These are phyloP conservation scores for Physcomitrellopsis africana DNA, from an alignment of 225 moss, liverwort and hornwort species.

Conservation along the genomic window DNA sequence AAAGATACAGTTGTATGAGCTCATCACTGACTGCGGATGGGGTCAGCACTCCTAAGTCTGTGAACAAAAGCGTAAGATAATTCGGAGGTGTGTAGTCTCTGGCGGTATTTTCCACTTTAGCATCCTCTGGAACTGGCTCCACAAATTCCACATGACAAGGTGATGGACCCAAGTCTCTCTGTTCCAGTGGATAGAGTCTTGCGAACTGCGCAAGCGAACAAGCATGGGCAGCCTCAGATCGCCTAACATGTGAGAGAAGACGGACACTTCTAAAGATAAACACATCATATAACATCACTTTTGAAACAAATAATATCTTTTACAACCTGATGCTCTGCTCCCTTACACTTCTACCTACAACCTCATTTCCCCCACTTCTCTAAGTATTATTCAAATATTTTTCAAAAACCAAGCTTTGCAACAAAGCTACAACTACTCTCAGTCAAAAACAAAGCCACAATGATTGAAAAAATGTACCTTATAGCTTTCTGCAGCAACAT, in stretches of 20 bases:
- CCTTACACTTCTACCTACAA: too few species aligned
- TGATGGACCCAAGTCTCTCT: constrained; percentile 69
- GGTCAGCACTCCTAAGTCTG: constrained; percentile 76
- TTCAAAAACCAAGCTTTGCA: too few species aligned
- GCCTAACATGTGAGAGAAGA: not conserved
- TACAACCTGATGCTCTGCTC: too few species aligned
- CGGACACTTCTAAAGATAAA: not conserved
- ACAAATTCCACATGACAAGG: constrained; percentile 61
- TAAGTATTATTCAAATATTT: not conserved
- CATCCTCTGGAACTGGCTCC: constrained; percentile 52
- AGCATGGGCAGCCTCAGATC: not conserved
- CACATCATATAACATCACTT: constrained; percentile 1
- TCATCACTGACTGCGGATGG: constrained; percentile 82
- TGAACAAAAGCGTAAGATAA: constrained; percentile 77
- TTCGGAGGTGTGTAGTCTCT: constrained; percentile 69
- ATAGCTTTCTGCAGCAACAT: constrained; percentile 82
- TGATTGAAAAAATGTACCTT: constrained; percentile 38
- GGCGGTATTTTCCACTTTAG: constrained; percentile 59
- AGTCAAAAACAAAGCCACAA: constrained; percentile 19
- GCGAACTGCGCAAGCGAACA: constrained; percentile 58
- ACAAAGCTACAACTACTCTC: constrained; percentile 5
- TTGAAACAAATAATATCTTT: too few species aligned
- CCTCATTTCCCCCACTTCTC: too few species aligned
- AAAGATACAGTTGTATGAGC: constrained; percentile 74
- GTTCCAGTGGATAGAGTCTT: constrained; percentile 74